Evolutionary conservation across 257 asterid species (phyloP).

Genomic region (Penstemon newberryi): DNA sequence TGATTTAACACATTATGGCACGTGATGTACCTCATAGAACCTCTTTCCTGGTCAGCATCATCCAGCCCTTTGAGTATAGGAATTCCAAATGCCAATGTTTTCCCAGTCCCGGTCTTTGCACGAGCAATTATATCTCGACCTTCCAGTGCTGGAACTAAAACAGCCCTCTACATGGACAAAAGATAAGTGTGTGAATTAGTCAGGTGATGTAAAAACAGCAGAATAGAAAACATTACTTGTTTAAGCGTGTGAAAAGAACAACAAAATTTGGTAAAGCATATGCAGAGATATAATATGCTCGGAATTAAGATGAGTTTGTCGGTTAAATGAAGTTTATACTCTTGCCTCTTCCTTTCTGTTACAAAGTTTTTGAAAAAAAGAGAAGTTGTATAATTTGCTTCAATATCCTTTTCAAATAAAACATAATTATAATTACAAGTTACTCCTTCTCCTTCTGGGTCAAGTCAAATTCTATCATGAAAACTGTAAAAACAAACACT

Average conservation of each 20-base stretch:
- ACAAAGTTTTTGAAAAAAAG: too few relatives aligned
- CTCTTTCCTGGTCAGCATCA: constrained; percentile 53
- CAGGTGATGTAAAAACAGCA: not conserved
- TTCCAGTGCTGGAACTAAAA: constrained; percentile 80
- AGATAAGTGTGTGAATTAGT: not conserved
- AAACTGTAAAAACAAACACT: not conserved
- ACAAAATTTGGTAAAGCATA: not conserved
- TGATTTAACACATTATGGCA: not conserved
- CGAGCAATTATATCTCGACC: constrained; percentile 95
- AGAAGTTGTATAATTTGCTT: too few relatives aligned
- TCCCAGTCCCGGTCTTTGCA: constrained; percentile 99
- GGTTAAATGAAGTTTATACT: too few relatives aligned
- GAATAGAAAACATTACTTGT: not conserved
- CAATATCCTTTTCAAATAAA: not conserved
- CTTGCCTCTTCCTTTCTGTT: too few relatives aligned
- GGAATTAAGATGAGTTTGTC: not conserved
- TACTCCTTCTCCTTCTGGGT: not conserved
- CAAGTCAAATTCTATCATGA: too few relatives aligned
- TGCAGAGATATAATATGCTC: not conserved
- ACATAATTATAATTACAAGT: not conserved
- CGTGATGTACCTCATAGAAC: constrained; percentile 56
- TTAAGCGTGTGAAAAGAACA: too few relatives aligned
- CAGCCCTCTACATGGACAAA: constrained; percentile 69
- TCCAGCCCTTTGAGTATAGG: constrained; percentile 77
- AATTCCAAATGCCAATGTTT: constrained; percentile 98